Evolutionary conservation across 1,284 basidiomycete genomes (phyloP).

Genomic region (Coriolopsis trogii): DNA sequence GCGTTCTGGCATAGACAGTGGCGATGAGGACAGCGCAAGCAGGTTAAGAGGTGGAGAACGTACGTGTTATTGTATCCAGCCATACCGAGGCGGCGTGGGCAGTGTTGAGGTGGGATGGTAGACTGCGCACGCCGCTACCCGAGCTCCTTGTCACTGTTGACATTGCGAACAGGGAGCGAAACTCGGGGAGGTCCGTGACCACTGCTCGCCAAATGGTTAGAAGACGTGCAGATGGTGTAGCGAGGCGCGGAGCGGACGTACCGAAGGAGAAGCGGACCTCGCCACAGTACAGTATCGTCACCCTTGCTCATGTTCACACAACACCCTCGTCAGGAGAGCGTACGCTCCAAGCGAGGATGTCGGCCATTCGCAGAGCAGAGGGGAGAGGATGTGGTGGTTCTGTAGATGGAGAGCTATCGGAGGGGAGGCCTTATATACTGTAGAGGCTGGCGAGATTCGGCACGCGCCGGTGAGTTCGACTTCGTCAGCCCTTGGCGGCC

Average conservation of each 20-base stretch:
- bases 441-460: not conserved
- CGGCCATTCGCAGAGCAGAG: not conserved
- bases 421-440: not conserved
- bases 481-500: not conserved
- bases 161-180: not conserved
- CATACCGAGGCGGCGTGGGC: not conserved
- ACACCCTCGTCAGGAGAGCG: not conserved
- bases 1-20: not conserved
- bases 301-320: not conserved
- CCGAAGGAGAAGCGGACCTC: too few relatives aligned
- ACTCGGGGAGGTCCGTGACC: too few relatives aligned
- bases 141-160: not conserved
- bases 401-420: not conserved
- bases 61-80: not conserved
- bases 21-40: not conserved
- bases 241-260: too few relatives aligned
- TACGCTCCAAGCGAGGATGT: not conserved
- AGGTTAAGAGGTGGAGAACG: not conserved
- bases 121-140: not conserved
- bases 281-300: too few relatives aligned
- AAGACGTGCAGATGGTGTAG: too few relatives aligned
- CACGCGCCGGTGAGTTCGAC: not conserved
- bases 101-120: not conserved
- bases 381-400: conserved; percentile 6
- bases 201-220: too few relatives aligned